Evolutionary conservation across 1,139 yeast genomes (phyloP).

Genomic region (Waltiozyma solani): DNA sequence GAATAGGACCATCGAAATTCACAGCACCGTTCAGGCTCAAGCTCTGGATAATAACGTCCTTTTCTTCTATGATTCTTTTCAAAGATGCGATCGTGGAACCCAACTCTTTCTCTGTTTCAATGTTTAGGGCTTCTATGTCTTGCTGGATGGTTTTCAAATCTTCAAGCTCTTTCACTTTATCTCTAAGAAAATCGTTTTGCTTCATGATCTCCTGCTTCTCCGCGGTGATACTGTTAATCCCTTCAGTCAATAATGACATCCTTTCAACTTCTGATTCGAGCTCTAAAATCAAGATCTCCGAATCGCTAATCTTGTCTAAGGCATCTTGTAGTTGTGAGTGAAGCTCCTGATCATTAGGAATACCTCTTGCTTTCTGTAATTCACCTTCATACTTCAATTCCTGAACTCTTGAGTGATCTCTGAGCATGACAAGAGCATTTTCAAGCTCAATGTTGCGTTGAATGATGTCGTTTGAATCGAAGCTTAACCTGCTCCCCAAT

Average conservation of each 20-base stretch:
- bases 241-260: constrained; percentile 30
- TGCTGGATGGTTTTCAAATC: constrained; percentile 50
- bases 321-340: constrained; percentile 18
- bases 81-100: constrained; percentile 32
- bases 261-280: constrained; percentile 36
- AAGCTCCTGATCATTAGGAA: constrained; percentile 3
- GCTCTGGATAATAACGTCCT: too few species aligned
- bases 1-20: too few species aligned
- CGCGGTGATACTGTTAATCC: constrained; percentile 46
- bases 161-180: constrained; percentile 44
- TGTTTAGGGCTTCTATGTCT: constrained; percentile 51
- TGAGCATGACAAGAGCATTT: constrained; percentile 26
- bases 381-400: constrained; percentile 21
- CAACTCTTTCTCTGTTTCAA: constrained; percentile 45
- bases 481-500: neutral
- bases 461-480: constrained; percentile 6
- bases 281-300: constrained; percentile 33
- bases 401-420: constrained; percentile 20
- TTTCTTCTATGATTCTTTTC: constrained; percentile 22
- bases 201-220: constrained; percentile 39
- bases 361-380: constrained; percentile 23
- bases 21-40: too few species aligned
- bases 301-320: constrained; percentile 24
- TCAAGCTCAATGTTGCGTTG: constrained; percentile 30
- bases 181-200: constrained; percentile 29